Conservation (phyloP, 805 yeast species). For the Schwanniomyces polymorphus region DNA sequence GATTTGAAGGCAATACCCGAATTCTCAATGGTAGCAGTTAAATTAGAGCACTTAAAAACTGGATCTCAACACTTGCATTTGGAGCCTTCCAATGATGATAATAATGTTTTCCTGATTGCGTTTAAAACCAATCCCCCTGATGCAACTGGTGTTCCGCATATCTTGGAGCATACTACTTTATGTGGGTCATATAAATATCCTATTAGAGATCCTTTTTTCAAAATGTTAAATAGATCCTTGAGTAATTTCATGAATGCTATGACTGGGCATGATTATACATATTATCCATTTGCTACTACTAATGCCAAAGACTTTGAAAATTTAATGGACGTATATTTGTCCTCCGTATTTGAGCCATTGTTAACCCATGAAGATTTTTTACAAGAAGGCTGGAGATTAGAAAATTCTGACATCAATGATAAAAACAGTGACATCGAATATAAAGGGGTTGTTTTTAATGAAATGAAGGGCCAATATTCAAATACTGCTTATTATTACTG, state of each 20-base stretch:
- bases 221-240: conserved; percentile 92
- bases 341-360: conserved; percentile 81
- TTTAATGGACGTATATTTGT: conserved; percentile 83
- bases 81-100: conserved; percentile 72
- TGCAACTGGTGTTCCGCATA: conserved; percentile 94
- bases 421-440: conserved; percentile 60
- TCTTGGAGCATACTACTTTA: conserved; percentile 90
- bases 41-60: conserved; percentile 62
- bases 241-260: conserved; percentile 98
- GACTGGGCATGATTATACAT: conserved; percentile 97
- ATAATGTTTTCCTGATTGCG: conserved; percentile 85
- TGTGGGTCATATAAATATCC: conserved; percentile 93
- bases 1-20: conserved; percentile 76
- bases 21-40: conserved; percentile 76
- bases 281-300: conserved; percentile 95
- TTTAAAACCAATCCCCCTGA: conserved; percentile 96
- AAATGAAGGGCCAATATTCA: conserved; percentile 96
- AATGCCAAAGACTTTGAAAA: conserved; percentile 78
- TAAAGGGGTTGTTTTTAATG: conserved; percentile 97
- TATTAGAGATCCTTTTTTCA: conserved; percentile 95
- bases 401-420: conserved; percentile 63
- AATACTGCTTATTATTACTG: conserved; percentile 84
- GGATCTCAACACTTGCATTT: conserved; percentile 85
- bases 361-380: conserved; percentile 76
- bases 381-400: conserved; percentile 98